A percentile compares a stretch with the other conserved stretches of the same genome.
These are phyloP conservation scores for Aspergillus awamori DNA, from an alignment of 2,329 filamentous ascomycete genomes.

Conservation along the genomic window DNA sequence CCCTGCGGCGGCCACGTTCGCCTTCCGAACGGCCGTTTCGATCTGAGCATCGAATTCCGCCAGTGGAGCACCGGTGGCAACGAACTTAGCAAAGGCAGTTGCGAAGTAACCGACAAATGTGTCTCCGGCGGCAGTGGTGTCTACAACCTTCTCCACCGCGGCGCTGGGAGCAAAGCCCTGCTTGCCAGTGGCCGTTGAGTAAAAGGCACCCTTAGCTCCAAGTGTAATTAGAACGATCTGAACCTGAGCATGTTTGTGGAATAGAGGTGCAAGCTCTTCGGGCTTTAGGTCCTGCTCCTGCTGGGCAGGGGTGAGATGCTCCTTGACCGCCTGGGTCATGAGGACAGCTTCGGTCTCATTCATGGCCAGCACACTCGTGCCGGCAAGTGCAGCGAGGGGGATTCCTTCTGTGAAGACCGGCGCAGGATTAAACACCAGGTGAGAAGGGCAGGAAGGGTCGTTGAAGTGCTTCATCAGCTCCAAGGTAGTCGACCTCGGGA, in stretches of 20 bases:
- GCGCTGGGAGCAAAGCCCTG: constrained; percentile 57
- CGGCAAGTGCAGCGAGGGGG: constrained; percentile 66
- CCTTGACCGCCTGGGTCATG: constrained; percentile 58
- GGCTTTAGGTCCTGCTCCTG: constrained; percentile 48
- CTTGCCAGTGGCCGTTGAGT: constrained; percentile 53
- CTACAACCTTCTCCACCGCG: constrained; percentile 73
- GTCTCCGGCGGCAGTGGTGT: constrained; percentile 92
- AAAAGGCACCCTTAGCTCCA: constrained; percentile 75
- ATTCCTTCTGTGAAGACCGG: constrained; percentile 76
- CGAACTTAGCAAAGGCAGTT: constrained; percentile 1
- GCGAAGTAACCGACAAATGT: constrained; percentile 73
- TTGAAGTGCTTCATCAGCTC: constrained; percentile 53
- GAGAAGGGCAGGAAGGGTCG: constrained; percentile 37
- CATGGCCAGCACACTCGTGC: constrained; percentile 77
- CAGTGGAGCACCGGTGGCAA: constrained; percentile 68
- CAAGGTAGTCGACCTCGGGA: constrained; percentile 67
- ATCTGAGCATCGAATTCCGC: constrained; percentile 61
- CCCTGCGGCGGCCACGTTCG: constrained; percentile 47
- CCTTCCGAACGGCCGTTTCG: constrained; percentile 48
- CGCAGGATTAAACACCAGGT: constrained; percentile 83
- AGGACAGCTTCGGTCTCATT: constrained; percentile 89
- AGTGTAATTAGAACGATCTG: constrained; percentile 80
- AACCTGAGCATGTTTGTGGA: constrained; percentile 68
- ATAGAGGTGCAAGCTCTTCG: constrained; percentile 61
- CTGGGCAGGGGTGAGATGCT: constrained; percentile 31